Base-by-base conservation (phyloP, 768 basidiomycete species). In the Tulasnella sp. region DNA sequence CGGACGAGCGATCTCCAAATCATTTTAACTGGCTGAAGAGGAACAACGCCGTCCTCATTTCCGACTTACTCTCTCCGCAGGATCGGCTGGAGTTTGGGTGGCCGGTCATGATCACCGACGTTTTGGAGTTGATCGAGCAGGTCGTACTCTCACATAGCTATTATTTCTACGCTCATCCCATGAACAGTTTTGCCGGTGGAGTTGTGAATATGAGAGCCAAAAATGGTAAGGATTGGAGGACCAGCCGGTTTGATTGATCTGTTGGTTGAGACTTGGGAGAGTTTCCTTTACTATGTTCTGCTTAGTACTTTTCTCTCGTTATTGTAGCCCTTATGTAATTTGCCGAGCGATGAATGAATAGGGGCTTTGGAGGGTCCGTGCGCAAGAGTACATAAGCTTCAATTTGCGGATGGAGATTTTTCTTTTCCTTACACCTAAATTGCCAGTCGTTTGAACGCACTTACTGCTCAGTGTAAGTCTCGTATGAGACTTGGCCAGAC, bases 1-100 rank as follows among this genome's bases (percentile, higher is more conserved):
- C 79, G 12, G 84, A 84, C 71, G 84, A 85, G 73, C 82, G 83
- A 34, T 76, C 79, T 67, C 76, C 79, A 0, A 76, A 76, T 0
- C 79, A 78, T n/a, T 76, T 83, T 7, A 34, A 76, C 8, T 79
- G 78, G 69, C 76, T 85, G 14, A 75, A 77, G 22, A 75, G 77
- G 3, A 77, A 80, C 26, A 82, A 83, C n/a, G 84, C 79, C 1
- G 52, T 85, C 9, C 72, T 85, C 69, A 77, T 85, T 70, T 44
- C 77, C 16, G 83, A 85, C 73, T 76, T 84, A 3, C 76, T 84
- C 63, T 84, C 83, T 1, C 75, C 77, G n/a, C 81, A 83, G 29
- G 84, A 84, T 71, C 72, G 76, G 14, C 32, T 71, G 36, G 70
- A 76, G 52, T 73, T 75, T 22, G 76, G 76, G 6, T 75, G 75